Evolutionary conservation across 106 monocot genomes (phyloP).

Genomic region (Allium fistulosum): DNA sequence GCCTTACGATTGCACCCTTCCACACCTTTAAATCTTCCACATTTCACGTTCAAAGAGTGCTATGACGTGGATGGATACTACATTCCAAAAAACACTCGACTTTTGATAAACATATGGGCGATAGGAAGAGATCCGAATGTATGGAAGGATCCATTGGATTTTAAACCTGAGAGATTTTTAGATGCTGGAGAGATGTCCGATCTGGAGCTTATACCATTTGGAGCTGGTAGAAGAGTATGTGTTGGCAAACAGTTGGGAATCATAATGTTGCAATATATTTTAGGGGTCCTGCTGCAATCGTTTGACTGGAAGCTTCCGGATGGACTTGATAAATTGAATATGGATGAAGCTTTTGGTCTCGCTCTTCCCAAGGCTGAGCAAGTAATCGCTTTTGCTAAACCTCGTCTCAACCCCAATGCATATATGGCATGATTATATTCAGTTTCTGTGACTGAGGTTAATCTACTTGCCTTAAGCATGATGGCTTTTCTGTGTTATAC

Average conservation of each 20-base stretch:
- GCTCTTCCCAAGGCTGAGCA: background rate
- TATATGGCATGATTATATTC: too few species aligned
- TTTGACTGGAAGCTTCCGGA: slow-evolving; percentile 36
- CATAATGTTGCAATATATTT: slow-evolving; percentile 29
- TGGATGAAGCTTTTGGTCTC: slow-evolving; percentile 31
- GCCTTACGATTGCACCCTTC: slow-evolving; percentile 21
- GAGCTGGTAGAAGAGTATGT: slow-evolving; percentile 39
- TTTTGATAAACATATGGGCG: slow-evolving; percentile 22
- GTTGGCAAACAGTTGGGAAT: slow-evolving; percentile 33
- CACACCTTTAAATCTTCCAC: slow-evolving; percentile 17
- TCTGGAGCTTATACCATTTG: slow-evolving; percentile 36
- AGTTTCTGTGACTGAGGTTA: too few species aligned
- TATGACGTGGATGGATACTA: slow-evolving; percentile 14
- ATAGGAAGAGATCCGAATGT: slow-evolving; percentile 14
- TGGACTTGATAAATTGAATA: slow-evolving; percentile 21
- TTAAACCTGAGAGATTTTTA: slow-evolving; percentile 41
- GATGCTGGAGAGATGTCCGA: slow-evolving; percentile 12
- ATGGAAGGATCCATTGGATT: slow-evolving; percentile 21
- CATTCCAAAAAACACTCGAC: slow-evolving; percentile 18
- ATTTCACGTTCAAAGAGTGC: slow-evolving; percentile 22
- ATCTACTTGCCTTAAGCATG: too few species aligned
- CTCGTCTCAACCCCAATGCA: background rate
- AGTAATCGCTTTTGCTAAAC: slow-evolving; percentile 9
- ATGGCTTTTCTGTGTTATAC: too few species aligned
- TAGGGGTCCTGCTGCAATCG: slow-evolving; percentile 21